A percentile compares a stretch with the other conserved stretches of the same genome.
These are phyloP conservation scores for Phialophora verrucosa DNA, from an alignment of 2,329 filamentous ascomycete species.

Conservation along the genomic window DNA sequence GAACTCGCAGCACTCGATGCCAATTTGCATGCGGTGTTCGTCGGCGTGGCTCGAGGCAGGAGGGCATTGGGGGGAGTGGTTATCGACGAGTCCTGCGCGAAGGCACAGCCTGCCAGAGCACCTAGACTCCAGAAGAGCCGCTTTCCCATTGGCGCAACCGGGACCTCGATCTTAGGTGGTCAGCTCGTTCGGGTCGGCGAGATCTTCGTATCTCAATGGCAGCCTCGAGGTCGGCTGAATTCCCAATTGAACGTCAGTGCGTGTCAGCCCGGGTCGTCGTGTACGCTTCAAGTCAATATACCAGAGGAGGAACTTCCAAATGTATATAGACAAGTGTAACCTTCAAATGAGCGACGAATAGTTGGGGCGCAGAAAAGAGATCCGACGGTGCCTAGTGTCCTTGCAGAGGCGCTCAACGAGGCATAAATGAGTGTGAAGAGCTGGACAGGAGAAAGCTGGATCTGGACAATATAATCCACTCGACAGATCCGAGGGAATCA, in stretches of 20 bases:
- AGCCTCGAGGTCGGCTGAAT: background rate
- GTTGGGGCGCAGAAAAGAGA: background rate
- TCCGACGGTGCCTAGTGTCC: background rate
- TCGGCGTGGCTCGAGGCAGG: conserved; percentile 21
- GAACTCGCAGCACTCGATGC: conserved; percentile 27
- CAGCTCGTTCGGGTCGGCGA: background rate
- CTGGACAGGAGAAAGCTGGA: background rate
- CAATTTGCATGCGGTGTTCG: conserved; percentile 23
- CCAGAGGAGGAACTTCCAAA: background rate
- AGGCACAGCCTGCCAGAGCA: conserved; percentile 12
- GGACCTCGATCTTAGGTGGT: background rate
- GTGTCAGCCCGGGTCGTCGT: background rate
- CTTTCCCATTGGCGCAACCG: conserved; percentile 19
- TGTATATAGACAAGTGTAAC: background rate
- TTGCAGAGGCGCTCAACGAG: background rate
- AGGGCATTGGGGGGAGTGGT: conserved; percentile 20
- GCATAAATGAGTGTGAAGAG: background rate
- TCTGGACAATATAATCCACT: background rate
- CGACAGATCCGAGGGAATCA: conserved; percentile 4
- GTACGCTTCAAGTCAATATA: background rate
- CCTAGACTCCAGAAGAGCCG: conserved; percentile 4
- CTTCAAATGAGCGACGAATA: conserved; percentile 2
- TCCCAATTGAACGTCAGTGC: background rate
- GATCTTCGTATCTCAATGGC: background rate
- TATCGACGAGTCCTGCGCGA: conserved; percentile 1